Base-by-base conservation (phyloP, 2,329 filamentous ascomycete species). In the Alternaria gaisen region DNA sequence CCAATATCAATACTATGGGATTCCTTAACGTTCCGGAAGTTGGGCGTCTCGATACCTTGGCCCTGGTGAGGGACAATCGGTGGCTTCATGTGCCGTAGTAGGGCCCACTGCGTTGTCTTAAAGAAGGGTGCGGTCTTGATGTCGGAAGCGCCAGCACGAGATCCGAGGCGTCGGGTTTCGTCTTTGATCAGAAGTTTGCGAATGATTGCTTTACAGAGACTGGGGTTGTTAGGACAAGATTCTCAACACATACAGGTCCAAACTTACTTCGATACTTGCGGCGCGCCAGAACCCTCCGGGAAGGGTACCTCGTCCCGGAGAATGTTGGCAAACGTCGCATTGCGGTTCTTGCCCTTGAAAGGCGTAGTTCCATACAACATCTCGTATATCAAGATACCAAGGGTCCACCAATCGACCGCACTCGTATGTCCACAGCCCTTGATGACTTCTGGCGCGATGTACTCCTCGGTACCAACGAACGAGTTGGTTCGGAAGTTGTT, bases 301-400 rank as follows among this genome's bases (percentile, higher is more conserved):
- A 99, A 99, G 6, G 92, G 92, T 63, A 97, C 95, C 68, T 99
- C 95, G 78, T 99, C 95, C 54, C 94, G 86, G 65, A 99, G 80
- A 69, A 99, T 99, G 77, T 98, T 99, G 63, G 94, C 94, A 82
- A 99, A 99, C 0, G 95, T 99, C 14, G 94, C 93, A 73, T 98
- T 99, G 40, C 95, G 88, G 80, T 97, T 99, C 87, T 99, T 98
- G 70, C 95, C 95, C 84, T 99, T 99, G 86, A 99, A 99, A 1
- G 95, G 95, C 0, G 95, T 99, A 0, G 94, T 99, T 56, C 95
- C 95, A 81, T 94, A 99, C 36, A 99, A 85, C 95, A 99, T 99
- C 80, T 99, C 95, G 79, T 98, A 99, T 58, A 99, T 93, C 74
- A 99, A 82, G 69, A 99, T 98, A 20, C 95, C 95, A 54, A 99